Conservation (phyloP, 805 yeast species). For the Pichia insulana region DNA sequence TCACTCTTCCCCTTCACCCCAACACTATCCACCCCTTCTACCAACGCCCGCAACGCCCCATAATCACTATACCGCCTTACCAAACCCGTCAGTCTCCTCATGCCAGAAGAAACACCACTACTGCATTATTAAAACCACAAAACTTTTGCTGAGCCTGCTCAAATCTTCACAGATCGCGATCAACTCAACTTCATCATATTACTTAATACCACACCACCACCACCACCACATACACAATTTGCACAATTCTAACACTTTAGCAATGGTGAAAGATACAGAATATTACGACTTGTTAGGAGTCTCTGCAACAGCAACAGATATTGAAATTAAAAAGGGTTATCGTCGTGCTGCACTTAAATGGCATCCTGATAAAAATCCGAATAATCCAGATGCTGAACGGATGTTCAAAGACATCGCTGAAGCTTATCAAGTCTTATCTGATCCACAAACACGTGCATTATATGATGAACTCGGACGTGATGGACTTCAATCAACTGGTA, state of each 20-base stretch:
- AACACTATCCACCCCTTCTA: no score
- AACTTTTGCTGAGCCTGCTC: no score
- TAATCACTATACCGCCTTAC: no score
- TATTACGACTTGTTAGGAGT: conserved; percentile 65
- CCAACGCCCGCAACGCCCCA: no score
- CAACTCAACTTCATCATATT: no score
- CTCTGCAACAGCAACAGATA: conserved; percentile 46
- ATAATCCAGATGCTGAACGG: conserved; percentile 66
- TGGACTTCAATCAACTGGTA: conserved; percentile 32
- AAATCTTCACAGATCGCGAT: no score
- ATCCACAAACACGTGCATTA: conserved; percentile 50
- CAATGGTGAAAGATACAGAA: conserved; percentile 66
- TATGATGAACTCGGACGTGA: conserved; percentile 74
- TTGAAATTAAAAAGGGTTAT: conserved; percentile 72
- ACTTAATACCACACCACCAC: not conserved
- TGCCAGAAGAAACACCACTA: no score
- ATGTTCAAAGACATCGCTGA: conserved; percentile 57
- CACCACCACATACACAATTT: no score
- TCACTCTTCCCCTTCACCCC: no score
- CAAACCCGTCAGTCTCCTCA: no score
- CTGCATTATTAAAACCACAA: no score
- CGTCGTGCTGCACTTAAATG: conserved; percentile 65
- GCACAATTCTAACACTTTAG: no score
- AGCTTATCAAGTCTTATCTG: conserved; percentile 73
- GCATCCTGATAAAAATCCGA: conserved; percentile 78